A percentile compares a stretch with the other conserved stretches of the same genome.
These are phyloP conservation scores for Grosmannia penicillata DNA, from an alignment of 2,329 filamentous ascomycete genomes.

Conservation along the genomic window DNA sequence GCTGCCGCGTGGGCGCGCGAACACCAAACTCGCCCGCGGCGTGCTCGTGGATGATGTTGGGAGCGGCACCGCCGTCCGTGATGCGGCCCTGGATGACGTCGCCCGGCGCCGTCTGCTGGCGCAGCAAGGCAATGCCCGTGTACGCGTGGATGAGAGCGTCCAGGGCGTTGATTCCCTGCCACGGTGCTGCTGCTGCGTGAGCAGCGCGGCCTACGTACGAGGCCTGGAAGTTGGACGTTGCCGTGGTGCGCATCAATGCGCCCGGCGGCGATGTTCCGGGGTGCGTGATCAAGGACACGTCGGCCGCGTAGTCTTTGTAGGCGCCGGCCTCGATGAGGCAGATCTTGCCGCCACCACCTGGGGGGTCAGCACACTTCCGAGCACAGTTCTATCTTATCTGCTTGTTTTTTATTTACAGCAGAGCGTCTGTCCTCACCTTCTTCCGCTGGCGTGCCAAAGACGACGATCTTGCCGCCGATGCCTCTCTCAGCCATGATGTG, in stretches of 20 bases:
- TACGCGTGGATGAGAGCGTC: constrained; percentile 38
- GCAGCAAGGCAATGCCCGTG: constrained; percentile 31
- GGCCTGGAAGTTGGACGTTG: constrained; percentile 31
- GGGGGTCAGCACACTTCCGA: background rate
- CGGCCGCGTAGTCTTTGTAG: constrained; percentile 23
- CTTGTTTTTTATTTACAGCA: too few relatives aligned
- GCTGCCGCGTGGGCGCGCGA: constrained; percentile 24
- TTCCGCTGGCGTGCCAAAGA: constrained; percentile 39
- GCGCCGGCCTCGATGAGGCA: constrained; percentile 27
- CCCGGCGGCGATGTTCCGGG: constrained; percentile 26
- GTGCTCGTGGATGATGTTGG: constrained; percentile 41
- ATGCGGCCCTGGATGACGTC: constrained; percentile 37
- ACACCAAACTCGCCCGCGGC: constrained; percentile 29
- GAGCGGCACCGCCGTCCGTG: constrained; percentile 32
- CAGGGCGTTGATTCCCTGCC: constrained; percentile 44
- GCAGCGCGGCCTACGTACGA: constrained; percentile 39
- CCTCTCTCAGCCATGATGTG: constrained; percentile 23
- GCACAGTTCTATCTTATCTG: too few relatives aligned
- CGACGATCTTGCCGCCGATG: constrained; percentile 27
- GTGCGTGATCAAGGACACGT: constrained; percentile 26
- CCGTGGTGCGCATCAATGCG: constrained; percentile 35
- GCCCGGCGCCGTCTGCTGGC: constrained; percentile 39
- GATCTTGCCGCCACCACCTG: constrained; percentile 31
- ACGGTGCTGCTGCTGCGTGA: constrained; percentile 41
- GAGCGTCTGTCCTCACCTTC: too few relatives aligned